phyloP scores from a whole-genome alignment of 164 flowering plant genomes.

The Macadamia integrifolia region DNA sequence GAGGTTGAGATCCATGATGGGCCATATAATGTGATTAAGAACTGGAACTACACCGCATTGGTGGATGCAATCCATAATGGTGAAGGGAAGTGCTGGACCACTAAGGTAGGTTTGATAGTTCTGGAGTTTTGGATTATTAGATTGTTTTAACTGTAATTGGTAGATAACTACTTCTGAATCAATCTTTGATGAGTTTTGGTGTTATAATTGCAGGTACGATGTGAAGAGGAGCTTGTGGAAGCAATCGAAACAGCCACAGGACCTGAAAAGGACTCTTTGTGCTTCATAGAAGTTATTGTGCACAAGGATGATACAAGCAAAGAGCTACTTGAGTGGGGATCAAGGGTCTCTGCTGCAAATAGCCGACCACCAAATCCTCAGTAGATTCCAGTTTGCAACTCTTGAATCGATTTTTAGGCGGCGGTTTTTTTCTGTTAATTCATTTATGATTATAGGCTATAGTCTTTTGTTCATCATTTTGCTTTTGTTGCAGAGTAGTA shows the following conservation, averaged over 20 bases:
- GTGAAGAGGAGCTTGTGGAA: conserved; percentile 28
- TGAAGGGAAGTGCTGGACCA: conserved; percentile 45
- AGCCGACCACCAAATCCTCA: conserved; percentile 42
- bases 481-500: too few relatives aligned
- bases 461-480: too few relatives aligned
- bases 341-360: conserved; percentile 38
- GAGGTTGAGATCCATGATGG: conserved; percentile 51
- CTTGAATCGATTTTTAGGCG: too few relatives aligned
- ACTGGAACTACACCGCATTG: conserved; percentile 45
- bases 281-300: conserved; percentile 32
- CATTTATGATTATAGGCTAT: too few relatives aligned
- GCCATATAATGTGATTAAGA: conserved; percentile 49
- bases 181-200: neutral
- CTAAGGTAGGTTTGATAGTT: conserved; percentile 22
- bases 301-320: conserved; percentile 35
- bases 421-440: too few relatives aligned
- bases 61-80: conserved; percentile 47
- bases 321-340: conserved; percentile 42
- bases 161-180: neutral
- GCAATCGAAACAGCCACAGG: conserved; percentile 30
- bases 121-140: neutral
- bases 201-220: conserved; percentile 18
- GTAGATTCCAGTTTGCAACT: conserved; percentile 7
- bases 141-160: neutral
- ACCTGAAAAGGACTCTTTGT: conserved; percentile 26